Conservation (phyloP, 1,139 yeast genomes). For the Saccharomycopsis hybrid region DNA sequence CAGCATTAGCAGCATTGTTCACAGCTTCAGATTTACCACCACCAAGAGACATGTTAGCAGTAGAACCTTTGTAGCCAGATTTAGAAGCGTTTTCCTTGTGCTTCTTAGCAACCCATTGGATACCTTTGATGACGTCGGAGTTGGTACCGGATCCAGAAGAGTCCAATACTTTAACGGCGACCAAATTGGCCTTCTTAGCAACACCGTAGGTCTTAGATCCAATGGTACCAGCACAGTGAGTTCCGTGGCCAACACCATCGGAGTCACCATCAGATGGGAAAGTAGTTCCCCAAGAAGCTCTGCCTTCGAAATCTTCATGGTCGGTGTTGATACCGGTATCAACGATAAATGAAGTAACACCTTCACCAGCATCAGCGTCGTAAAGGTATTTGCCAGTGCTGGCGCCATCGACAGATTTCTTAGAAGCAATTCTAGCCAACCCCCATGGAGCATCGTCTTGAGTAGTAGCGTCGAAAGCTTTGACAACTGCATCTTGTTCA, state of each 20-base stretch:
- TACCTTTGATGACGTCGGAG: conserved; percentile 79
- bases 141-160: conserved; percentile 73
- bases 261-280: conserved; percentile 71
- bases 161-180: conserved; percentile 73
- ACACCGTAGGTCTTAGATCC: conserved; percentile 73
- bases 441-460: conserved; percentile 97
- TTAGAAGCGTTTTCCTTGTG: conserved; percentile 50
- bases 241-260: conserved; percentile 90
- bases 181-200: conserved; percentile 72
- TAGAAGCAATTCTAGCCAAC: conserved; percentile 87
- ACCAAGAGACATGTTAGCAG: conserved; percentile 87
- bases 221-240: conserved; percentile 84
- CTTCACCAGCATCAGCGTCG: conserved; percentile 82
- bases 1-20: conserved; percentile 79
- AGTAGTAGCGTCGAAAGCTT: conserved; percentile 52
- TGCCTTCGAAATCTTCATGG: conserved; percentile 81
- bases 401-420: conserved; percentile 67
- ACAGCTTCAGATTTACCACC: conserved; percentile 81
- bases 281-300: conserved; percentile 93
- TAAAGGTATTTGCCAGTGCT: conserved; percentile 81
- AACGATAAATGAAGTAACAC: conserved; percentile 82
- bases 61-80: conserved; percentile 48
- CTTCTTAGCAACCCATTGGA: conserved; percentile 66
- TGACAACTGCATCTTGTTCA: conserved; percentile 75
- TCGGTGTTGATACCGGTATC: conserved; percentile 86